phyloP scores from a whole-genome alignment of 2,329 filamentous ascomycete genomes.

The Colletotrichum cordylinicola region DNA sequence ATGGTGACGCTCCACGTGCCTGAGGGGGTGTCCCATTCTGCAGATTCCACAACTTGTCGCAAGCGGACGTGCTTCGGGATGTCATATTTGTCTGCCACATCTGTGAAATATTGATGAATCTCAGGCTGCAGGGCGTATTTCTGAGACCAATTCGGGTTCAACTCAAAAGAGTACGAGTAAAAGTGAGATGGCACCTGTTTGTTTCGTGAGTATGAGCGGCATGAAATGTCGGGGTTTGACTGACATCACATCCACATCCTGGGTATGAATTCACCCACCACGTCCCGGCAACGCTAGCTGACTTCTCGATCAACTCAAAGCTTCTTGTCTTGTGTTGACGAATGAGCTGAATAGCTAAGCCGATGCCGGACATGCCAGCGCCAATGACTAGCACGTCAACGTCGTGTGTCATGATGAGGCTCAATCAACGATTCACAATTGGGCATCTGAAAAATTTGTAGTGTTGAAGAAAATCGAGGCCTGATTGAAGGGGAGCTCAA shows the following conservation, averaged over 20 bases:
- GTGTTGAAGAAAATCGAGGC: rapidly evolving
- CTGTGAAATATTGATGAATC: conserved; percentile 32
- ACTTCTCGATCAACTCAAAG: not conserved
- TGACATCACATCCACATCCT: not conserved
- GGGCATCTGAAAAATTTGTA: rapidly evolving
- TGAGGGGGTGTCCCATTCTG: not conserved
- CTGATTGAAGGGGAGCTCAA: not conserved
- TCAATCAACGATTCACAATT: not conserved
- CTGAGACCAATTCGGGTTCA: conserved; percentile 43
- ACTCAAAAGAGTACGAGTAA: conserved; percentile 48
- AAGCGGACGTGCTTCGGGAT: conserved; percentile 26
- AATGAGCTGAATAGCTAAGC: not conserved
- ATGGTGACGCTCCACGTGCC: not conserved
- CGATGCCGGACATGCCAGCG: not conserved
- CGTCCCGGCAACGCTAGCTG: not conserved
- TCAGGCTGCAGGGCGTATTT: conserved; percentile 37
- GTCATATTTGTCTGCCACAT: conserved; percentile 25
- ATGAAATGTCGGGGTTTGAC: not conserved
- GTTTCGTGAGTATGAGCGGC: not conserved
- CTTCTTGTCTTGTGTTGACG: not conserved
- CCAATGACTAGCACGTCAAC: not conserved
- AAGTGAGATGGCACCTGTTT: conserved; percentile 28
- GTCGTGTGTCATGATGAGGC: not conserved
- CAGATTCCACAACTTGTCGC: conserved; percentile 13
- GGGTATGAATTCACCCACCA: not conserved